A percentile compares a stretch with the other conserved stretches of the same genome.
Evolutionary conservation across 129 eudicot species (phyloP).

Genomic region (Flaveria bidentis): DNA sequence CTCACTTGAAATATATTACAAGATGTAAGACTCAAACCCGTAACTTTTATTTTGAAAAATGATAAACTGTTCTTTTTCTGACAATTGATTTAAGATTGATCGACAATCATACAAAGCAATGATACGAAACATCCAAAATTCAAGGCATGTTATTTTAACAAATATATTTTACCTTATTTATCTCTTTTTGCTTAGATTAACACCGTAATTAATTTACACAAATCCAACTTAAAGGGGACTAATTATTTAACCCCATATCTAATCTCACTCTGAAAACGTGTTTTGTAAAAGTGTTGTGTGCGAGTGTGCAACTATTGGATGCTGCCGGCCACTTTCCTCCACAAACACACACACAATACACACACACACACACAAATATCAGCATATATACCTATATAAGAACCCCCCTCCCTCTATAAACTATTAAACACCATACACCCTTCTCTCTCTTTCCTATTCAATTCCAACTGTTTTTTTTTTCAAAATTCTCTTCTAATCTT

Average conservation of each 20-base stretch:
- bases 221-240: too few relatives aligned
- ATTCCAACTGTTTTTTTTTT: constrained; percentile 36
- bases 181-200: too few relatives aligned
- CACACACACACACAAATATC: neutral
- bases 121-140: constrained; percentile 1
- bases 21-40: too few relatives aligned
- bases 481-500: neutral
- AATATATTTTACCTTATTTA: too few relatives aligned
- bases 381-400: constrained; percentile 22
- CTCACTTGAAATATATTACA: too few relatives aligned
- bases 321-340: constrained; percentile 42
- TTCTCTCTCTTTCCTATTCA: constrained; percentile 36
- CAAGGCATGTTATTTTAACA: too few relatives aligned
- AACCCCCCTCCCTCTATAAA: constrained; percentile 34
- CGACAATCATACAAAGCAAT: neutral
- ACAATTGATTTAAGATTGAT: neutral
- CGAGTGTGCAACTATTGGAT: constrained; percentile 27
- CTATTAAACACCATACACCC: neutral
- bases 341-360: constrained; percentile 2
- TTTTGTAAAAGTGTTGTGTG: constrained; percentile 18
- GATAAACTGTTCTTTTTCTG: neutral
- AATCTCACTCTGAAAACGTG: constrained; percentile 9
- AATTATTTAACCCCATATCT: neutral
- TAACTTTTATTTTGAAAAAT: too few relatives aligned
- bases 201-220: too few relatives aligned